A percentile compares a stretch with the other conserved stretches of the same genome.
phyloP scores from a whole-genome alignment of 139 green algal genomes.

The Spirogloea muscicola region DNA sequence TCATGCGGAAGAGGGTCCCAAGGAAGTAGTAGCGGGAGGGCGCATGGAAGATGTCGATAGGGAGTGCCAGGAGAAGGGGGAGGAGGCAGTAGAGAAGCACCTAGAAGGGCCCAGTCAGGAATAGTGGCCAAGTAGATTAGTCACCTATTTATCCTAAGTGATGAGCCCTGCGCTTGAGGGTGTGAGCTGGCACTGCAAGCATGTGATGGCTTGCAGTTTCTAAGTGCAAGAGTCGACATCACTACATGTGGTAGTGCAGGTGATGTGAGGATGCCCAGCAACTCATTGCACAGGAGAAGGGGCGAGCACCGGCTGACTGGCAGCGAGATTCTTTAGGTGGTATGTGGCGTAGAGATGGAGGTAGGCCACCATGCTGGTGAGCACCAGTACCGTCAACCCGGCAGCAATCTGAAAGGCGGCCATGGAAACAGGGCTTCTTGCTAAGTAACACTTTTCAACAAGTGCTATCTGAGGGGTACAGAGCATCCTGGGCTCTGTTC shows the following conservation, averaged over 20 bases:
- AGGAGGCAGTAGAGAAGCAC: conserved; percentile 26
- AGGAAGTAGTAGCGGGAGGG: conserved; percentile 34
- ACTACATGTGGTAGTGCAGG: neutral
- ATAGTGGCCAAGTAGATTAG: neutral
- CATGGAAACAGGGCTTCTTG: too few species aligned
- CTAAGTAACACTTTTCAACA: too few species aligned
- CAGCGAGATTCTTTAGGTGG: conserved; percentile 4
- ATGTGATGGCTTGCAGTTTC: neutral
- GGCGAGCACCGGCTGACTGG: conserved; percentile 17
- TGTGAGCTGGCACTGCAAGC: neutral
- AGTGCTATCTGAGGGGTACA: too few species aligned
- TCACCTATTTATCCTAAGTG: neutral
- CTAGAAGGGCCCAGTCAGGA: neutral
- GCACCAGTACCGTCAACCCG: conserved; percentile 15
- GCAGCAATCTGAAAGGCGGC: conserved; percentile 21
- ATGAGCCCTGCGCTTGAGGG: neutral
- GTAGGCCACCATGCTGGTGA: conserved; percentile 24
- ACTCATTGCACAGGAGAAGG: too few species aligned
- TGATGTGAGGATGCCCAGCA: too few species aligned
- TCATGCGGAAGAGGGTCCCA: conserved; percentile 30
- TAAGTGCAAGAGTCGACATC: neutral
- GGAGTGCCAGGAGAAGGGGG: conserved; percentile 25
- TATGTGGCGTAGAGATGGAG: conserved; percentile 27
- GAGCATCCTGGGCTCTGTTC: too few species aligned
- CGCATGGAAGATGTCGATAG: conserved; percentile 32